Conservation (phyloP, 2,329 filamentous ascomycete species). For the Karstenula rhodostoma region DNA sequence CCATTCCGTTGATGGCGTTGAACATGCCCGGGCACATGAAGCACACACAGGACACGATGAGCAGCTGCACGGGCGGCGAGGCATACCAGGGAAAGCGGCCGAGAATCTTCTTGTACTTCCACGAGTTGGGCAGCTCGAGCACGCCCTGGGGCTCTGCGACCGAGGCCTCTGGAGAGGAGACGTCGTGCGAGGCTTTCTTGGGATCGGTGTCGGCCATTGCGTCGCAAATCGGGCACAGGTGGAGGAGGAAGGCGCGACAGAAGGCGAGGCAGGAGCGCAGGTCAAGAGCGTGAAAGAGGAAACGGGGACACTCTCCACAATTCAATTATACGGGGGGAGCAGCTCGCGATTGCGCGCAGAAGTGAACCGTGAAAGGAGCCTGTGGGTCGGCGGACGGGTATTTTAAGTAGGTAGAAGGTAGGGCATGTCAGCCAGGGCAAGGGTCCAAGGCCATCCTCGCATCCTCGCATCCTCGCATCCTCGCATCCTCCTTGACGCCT, state of each 20-base stretch:
- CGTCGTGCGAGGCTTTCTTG: constrained; percentile 38
- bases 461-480: constrained; percentile 10
- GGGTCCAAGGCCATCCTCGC: constrained; percentile 28
- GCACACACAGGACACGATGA: constrained; percentile 61
- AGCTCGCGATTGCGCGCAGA: constrained; percentile 22
- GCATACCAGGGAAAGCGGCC: constrained; percentile 59
- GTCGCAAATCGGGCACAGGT: background rate
- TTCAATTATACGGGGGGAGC: constrained; percentile 2
- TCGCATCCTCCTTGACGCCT: no score
- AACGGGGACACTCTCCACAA: background rate
- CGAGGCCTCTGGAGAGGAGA: constrained; percentile 41
- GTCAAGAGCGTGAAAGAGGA: background rate
- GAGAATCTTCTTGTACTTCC: constrained; percentile 58
- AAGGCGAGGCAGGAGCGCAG: no score
- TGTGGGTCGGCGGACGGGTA: constrained; percentile 29
- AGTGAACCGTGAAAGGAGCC: constrained; percentile 24
- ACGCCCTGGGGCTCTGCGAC: constrained; percentile 39
- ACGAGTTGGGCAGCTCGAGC: constrained; percentile 52
- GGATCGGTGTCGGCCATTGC: constrained; percentile 35
- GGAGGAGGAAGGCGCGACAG: background rate
- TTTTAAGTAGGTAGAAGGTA: constrained; percentile 44
- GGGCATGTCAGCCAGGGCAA: constrained; percentile 25
- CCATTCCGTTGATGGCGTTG: constrained; percentile 61
- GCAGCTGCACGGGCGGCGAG: constrained; percentile 57
- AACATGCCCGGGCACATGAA: constrained; percentile 65